Evolutionary conservation across 768 basidiomycete species (phyloP).

Genomic region (Russula sp.): DNA sequence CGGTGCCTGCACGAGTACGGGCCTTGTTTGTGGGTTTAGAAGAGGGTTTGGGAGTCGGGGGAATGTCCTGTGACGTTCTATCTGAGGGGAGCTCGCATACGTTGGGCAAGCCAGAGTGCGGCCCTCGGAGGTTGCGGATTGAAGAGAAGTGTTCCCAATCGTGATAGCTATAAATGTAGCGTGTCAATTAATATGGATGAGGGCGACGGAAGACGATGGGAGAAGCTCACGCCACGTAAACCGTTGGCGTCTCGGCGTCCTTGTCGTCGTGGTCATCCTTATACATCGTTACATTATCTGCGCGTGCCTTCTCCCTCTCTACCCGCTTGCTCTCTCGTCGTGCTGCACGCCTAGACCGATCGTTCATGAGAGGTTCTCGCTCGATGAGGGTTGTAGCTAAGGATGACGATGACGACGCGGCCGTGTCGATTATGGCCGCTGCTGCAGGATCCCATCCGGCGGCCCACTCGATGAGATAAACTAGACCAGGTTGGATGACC

Average conservation of each 20-base stretch:
- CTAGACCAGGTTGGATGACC: conserved; percentile 86
- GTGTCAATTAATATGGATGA: background rate
- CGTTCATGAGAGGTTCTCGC: conserved; percentile 30
- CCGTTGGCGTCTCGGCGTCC: conserved; percentile 34
- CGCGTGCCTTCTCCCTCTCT: conserved; percentile 27
- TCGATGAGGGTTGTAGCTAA: conserved; percentile 26
- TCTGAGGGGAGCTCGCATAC: conserved; percentile 47
- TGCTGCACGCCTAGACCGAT: conserved; percentile 41
- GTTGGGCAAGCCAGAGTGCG: conserved; percentile 67
- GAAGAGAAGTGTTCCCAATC: conserved; percentile 95
- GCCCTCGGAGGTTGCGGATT: conserved; percentile 82
- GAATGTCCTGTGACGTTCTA: conserved; percentile 29
- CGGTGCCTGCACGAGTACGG: conserved; percentile 16
- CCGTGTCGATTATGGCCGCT: conserved; percentile 18
- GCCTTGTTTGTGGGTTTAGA: conserved; percentile 28
- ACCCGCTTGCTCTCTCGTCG: conserved; percentile 36
- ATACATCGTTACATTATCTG: conserved; percentile 20
- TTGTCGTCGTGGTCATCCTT: conserved; percentile 29
- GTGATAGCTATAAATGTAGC: conserved; percentile 53
- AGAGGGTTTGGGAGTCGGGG: conserved; percentile 28
- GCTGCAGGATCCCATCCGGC: conserved; percentile 45
- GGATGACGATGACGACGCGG: conserved; percentile 25
- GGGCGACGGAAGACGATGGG: conserved; percentile 20
- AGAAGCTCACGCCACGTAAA: conserved; percentile 78
- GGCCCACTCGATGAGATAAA: conserved; percentile 83